Base-by-base conservation (phyloP, 2,329 filamentous ascomycete genomes). In the Monosporascus sp. region DNA sequence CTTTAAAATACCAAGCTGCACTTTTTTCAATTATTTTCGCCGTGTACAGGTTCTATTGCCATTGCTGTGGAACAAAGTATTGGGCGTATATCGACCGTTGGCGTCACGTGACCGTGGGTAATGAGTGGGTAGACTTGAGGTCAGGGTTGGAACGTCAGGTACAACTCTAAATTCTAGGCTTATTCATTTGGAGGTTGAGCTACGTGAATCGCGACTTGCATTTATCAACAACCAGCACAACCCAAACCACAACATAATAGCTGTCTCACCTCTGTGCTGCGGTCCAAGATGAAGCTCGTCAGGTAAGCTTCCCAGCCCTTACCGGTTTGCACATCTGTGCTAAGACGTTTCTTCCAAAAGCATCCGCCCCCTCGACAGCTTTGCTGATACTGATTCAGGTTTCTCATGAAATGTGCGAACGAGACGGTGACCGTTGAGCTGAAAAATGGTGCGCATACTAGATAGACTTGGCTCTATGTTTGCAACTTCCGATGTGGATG, bases 361-460 rank as follows among this genome's bases (percentile, higher is more conserved):
- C 43, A 51, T 19, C 44, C 27, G 27, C 24, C 51, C 48, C 52
- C 51, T n/a, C 51, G 51, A 53, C 56, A 38, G 50, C 70, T 67
- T 53, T 65, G 61, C 69, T 72, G 62, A 73, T 62, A 47, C 26
- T 61, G 31, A 57, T 55, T 58, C 73, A 97, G 94, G 73, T 99
- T 99, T 74, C 81, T 99, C 65, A 97, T 97, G 93, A 99, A 99
- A 81, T 97, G 93, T 75, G 86, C 90, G 74, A 97, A 97, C 75
- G 94, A 99, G 79, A 96, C 94, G 67, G 94, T 97, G 67, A 97
- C 93, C 45, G 90, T 99, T 73, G 94, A 99, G 76, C 81, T 99
- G 64, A 99, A 99, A 76, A 97, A 97, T 83, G 94, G 92, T 94
- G 79, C 46, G 72, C 64, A 31, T 1, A 2, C 27, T 11, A 14